phyloP scores from a whole-genome alignment of 2,329 filamentous ascomycete species.

The Setomelanomma holmii region DNA sequence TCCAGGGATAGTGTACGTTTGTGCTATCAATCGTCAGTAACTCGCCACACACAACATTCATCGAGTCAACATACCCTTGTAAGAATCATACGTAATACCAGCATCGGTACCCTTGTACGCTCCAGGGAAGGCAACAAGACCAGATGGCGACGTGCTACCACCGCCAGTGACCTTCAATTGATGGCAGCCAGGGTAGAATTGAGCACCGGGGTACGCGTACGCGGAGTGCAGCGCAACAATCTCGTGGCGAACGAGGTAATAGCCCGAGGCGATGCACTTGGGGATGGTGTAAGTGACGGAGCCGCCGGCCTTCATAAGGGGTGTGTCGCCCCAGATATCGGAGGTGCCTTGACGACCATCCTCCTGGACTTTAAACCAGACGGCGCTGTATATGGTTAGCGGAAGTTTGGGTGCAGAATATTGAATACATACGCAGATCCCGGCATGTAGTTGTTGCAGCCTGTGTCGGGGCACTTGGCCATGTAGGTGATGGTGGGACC shows the following conservation, averaged over 20 bases:
- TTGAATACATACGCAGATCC: constrained; percentile 47
- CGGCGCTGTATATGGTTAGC: constrained; percentile 44
- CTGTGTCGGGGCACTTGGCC: constrained; percentile 62
- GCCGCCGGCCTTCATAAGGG: constrained; percentile 55
- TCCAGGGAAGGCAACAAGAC: constrained; percentile 61
- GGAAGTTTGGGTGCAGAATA: background rate
- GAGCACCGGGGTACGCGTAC: constrained; percentile 60
- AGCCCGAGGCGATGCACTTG: constrained; percentile 59
- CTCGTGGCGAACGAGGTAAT: constrained; percentile 67
- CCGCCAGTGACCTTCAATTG: constrained; percentile 63
- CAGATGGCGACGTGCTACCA: constrained; percentile 52
- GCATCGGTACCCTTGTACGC: constrained; percentile 60
- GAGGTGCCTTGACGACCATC: constrained; percentile 59
- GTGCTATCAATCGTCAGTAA: constrained; percentile 17
- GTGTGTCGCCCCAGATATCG: constrained; percentile 57
- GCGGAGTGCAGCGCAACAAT: constrained; percentile 62
- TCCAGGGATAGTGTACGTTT: constrained; percentile 37
- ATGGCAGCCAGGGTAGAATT: constrained; percentile 66
- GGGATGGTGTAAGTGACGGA: constrained; percentile 62
- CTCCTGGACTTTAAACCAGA: constrained; percentile 66
- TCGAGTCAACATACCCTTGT: constrained; percentile 46
- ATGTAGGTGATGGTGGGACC: constrained; percentile 67
- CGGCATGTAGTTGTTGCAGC: constrained; percentile 60
- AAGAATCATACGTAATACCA: constrained; percentile 62
- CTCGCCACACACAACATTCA: background rate